Conservation (phyloP, 163 green algal genomes). For the Scenedesmus sp. region DNA sequence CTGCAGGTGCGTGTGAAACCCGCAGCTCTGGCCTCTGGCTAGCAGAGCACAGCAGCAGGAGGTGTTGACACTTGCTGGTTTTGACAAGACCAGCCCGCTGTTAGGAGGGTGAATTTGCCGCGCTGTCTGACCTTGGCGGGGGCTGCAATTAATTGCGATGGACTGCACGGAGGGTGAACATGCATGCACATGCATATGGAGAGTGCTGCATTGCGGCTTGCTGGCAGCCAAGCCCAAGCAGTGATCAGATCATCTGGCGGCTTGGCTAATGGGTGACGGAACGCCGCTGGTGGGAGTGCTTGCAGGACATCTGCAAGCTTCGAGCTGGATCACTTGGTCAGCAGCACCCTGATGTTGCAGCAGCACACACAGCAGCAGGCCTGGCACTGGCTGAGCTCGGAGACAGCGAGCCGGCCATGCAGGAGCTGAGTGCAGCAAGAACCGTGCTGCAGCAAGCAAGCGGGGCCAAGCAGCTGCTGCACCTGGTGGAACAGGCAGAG, state of each 20-base stretch:
- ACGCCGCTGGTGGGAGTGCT: not conserved
- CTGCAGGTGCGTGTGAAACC: slow-evolving; percentile 56
- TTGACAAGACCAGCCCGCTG: too few species aligned
- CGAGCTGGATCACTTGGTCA: not conserved
- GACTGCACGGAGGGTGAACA: too few species aligned
- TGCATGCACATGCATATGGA: too few species aligned
- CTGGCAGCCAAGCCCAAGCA: not conserved
- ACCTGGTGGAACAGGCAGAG: slow-evolving; percentile 25
- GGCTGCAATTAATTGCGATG: too few species aligned
- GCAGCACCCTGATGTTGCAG: slow-evolving; percentile 19
- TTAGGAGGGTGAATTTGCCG: too few species aligned
- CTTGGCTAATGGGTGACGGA: not conserved
- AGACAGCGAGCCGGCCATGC: not conserved
- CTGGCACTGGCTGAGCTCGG: slow-evolving; percentile 37
- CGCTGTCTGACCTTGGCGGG: too few species aligned
- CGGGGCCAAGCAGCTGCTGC: slow-evolving; percentile 6
- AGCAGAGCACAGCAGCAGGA: not conserved
- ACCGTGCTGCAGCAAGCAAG: not conserved
- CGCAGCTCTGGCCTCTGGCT: not conserved
- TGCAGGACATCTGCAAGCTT: slow-evolving; percentile 28
- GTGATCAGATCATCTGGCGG: too few species aligned
- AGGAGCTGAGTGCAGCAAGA: slow-evolving; percentile 34
- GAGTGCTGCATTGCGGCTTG: too few species aligned
- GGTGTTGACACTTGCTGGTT: too few species aligned
- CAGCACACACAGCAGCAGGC: not conserved